These are phyloP conservation scores for Lycium ferocissimum DNA, from an alignment of 257 asterid species.

Conservation along the genomic window DNA sequence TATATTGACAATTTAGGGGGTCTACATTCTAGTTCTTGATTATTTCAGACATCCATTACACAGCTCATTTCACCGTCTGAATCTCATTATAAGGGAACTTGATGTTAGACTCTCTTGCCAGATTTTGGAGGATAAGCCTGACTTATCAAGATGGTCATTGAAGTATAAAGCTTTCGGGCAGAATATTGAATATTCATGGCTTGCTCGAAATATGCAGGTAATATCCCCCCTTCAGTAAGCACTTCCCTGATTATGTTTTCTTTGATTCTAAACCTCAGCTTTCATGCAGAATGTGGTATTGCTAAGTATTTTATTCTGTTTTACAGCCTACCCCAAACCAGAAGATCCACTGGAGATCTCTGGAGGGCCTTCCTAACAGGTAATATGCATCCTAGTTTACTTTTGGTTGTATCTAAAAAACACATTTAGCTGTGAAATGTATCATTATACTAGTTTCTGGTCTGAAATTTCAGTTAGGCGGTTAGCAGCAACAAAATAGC, in stretches of 20 bases:
- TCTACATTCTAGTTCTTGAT: neutral
- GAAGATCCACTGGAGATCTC: slow-evolving; percentile 96
- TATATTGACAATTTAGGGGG: neutral
- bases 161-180: slow-evolving; percentile 92
- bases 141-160: slow-evolving; percentile 84
- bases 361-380: slow-evolving; percentile 98
- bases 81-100: slow-evolving; percentile 30
- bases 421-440: neutral
- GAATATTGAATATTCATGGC: slow-evolving; percentile 89
- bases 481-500: neutral
- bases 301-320: slow-evolving; percentile 15
- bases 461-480: neutral
- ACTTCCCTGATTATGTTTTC: neutral
- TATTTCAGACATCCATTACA: neutral
- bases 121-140: slow-evolving; percentile 92
- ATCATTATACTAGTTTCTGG: slow-evolving; percentile 11
- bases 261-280: slow-evolving; percentile 1
- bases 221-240: neutral
- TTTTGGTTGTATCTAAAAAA: neutral
- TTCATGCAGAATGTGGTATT: slow-evolving; percentile 8
- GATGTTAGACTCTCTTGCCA: slow-evolving; percentile 43
- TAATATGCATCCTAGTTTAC: slow-evolving; percentile 29
- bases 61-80: neutral
- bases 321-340: slow-evolving; percentile 86
- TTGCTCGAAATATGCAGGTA: slow-evolving; percentile 96